A percentile compares a stretch with the other conserved stretches of the same genome.
These are phyloP conservation scores for Schizochytrium sp. DNA, from an alignment of 108 stramenopile species.

Conservation along the genomic window DNA sequence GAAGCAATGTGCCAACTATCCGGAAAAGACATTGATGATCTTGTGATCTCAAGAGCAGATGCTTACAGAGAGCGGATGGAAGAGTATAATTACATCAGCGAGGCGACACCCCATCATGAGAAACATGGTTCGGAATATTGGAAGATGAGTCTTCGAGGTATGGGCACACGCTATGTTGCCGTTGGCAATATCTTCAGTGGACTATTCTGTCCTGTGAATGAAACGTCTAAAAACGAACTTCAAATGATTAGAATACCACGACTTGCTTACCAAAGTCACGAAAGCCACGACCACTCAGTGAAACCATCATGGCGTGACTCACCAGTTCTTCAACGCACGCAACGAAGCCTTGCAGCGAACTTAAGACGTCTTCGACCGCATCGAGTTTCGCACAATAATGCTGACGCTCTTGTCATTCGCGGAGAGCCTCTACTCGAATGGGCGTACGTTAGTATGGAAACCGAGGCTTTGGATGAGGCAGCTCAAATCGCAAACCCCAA, in stretches of 20 bases:
- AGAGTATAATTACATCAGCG: slow-evolving; percentile 46
- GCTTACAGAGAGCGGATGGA: slow-evolving; percentile 53
- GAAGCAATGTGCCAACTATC: neutral
- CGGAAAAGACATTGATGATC: neutral
- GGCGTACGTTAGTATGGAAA: slow-evolving; percentile 52
- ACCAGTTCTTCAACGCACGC: neutral
- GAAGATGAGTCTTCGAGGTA: slow-evolving; percentile 62
- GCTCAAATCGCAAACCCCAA: neutral
- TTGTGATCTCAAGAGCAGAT: slow-evolving; percentile 49
- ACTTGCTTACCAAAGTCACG: neutral
- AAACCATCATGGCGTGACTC: slow-evolving; percentile 20
- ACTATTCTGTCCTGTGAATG: slow-evolving; percentile 62
- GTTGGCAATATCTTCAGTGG: slow-evolving; percentile 64
- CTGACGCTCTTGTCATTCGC: neutral
- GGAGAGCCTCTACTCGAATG: slow-evolving; percentile 60
- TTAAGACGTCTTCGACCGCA: slow-evolving; percentile 44
- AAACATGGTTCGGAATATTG: slow-evolving; percentile 61
- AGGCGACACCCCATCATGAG: slow-evolving; percentile 61
- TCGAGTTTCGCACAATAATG: neutral
- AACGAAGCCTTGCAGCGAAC: neutral
- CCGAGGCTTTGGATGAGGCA: neutral
- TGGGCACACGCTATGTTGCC: slow-evolving; percentile 47
- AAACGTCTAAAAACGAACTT: neutral
- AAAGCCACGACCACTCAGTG: neutral
- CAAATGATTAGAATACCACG: slow-evolving; percentile 13